Percentiles rank a stretch among this genome's conserved stretches.
These are phyloP conservation scores for Stachybotrys chlorohalonatus DNA, from an alignment of 2,329 filamentous ascomycete genomes.

Conservation along the genomic window DNA sequence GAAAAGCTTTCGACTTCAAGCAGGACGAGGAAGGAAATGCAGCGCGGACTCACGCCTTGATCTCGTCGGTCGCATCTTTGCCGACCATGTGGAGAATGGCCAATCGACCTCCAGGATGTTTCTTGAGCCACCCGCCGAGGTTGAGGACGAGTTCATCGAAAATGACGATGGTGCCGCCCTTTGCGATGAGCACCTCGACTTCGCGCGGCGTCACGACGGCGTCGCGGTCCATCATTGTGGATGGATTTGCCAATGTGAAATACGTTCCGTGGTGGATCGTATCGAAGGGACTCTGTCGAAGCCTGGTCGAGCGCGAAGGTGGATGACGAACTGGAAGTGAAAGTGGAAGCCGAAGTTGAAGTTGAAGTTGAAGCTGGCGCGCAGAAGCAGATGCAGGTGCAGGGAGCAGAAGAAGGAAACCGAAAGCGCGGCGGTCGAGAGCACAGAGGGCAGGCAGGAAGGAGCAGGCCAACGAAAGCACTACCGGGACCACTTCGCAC, in stretches of 20 bases:
- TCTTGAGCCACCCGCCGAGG: conserved; percentile 48
- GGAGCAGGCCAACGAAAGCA: neutral
- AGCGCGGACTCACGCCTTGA: conserved; percentile 20
- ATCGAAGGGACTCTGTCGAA: neutral
- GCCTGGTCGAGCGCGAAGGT: neutral
- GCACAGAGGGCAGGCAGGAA: neutral
- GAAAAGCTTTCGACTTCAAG: neutral
- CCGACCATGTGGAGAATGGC: conserved; percentile 47
- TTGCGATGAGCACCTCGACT: conserved; percentile 42
- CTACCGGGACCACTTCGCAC: neutral
- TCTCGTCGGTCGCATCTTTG: conserved; percentile 25
- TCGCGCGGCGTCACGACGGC: conserved; percentile 31
- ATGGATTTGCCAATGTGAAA: neutral
- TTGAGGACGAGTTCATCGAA: conserved; percentile 44
- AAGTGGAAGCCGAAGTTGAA: neutral
- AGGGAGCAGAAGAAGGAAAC: no score
- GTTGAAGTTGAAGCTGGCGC: no score
- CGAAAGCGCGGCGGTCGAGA: no score
- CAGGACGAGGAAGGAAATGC: neutral
- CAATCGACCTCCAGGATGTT: conserved; percentile 49
- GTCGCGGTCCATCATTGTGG: conserved; percentile 27
- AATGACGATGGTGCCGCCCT: conserved; percentile 47
- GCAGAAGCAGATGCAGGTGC: no score
- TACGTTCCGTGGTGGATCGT: neutral
- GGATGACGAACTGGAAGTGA: neutral